Evolutionary conservation across 1,139 yeast species (phyloP), one percentile per base, ranked within the genome.

Genomic region (Pichia sp.): DNA sequence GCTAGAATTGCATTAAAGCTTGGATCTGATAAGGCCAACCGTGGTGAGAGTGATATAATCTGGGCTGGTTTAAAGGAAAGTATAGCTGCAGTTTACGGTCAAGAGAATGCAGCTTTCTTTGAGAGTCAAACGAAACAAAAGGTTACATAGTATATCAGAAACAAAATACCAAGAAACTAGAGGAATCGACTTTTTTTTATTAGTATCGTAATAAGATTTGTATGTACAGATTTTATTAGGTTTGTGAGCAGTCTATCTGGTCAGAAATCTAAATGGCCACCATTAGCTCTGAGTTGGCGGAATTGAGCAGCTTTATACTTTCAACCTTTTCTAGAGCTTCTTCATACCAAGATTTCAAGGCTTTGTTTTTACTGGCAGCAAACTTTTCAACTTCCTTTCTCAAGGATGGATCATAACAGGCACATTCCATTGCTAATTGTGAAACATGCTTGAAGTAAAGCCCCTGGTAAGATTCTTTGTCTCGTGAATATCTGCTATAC

Each of bases 401-500:
- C 32, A 52, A 34, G 7, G 38, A 38, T 10, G 43, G 42, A 27
- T 46, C 45, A 35, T 48, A 47, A 24, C 50, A 33, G 21, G 52
- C 47, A 34, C 54, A 42, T 31, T 54, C 58, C 31, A 51, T 44
- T 6, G 48, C 47, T 18, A 53, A 33, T 29, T 50, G 50, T 19
- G 42, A 39, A 12, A 47, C 40, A 19, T 44, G 46, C 20, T 45
- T 43, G 35, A 55, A 53, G 27, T 50, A 47, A 19, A 38, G 43
- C 13, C 48, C 46, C 43, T 45, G 50, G 4, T 36, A 31, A 5
- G 45, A 39, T n/a, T 42, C 40, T 5, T 32, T 33, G 15, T 38
- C 49, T 30, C 45, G 47, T 7, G 40, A 50, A 8, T 75, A 61
- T 39, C 64, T 67, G 16, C 58, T 48, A 5, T 63, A 64, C 76